These are phyloP conservation scores for Protea cynaroides DNA, from an alignment of 164 flowering plant genomes.

Conservation along the genomic window DNA sequence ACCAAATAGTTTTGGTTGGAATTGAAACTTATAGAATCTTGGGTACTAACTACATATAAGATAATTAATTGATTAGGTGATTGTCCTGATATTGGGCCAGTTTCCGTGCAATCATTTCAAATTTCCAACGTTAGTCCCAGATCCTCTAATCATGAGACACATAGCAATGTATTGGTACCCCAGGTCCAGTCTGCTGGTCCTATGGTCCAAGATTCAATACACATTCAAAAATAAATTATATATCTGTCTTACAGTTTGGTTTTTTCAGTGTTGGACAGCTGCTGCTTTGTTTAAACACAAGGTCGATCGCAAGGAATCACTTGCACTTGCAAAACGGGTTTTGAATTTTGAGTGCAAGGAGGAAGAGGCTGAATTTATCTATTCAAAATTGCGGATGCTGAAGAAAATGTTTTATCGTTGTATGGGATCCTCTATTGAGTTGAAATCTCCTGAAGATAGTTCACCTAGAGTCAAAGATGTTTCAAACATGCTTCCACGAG, in stretches of 20 bases:
- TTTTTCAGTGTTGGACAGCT: constrained; percentile 66
- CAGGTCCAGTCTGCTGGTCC: too few relatives aligned
- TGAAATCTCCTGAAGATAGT: constrained; percentile 9
- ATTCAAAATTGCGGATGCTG: constrained; percentile 34
- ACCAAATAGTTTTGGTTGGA: too few relatives aligned
- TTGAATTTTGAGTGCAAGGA: constrained; percentile 53
- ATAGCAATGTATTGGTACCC: too few relatives aligned
- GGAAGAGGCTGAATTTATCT: constrained; percentile 44
- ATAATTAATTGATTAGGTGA: too few relatives aligned
- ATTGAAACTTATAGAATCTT: too few relatives aligned
- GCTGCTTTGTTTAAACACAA: constrained; percentile 47
- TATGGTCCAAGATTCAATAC: too few relatives aligned
- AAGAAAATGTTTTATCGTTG: constrained; percentile 34
- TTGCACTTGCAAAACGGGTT: constrained; percentile 45
- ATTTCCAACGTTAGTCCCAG: too few relatives aligned
- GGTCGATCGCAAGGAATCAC: constrained; percentile 44
- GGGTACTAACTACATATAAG: too few relatives aligned
- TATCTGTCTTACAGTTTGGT: neutral
- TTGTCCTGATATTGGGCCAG: too few relatives aligned
- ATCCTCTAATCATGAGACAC: too few relatives aligned
- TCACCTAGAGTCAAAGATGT: constrained; percentile 9
- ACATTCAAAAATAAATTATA: neutral
- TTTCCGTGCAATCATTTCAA: too few relatives aligned
- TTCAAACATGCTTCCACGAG: neutral
- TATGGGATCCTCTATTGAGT: constrained; percentile 2